Percentiles rank a stretch among this genome's conserved stretches.
Evolutionary conservation across 2,329 filamentous ascomycete genomes (phyloP).

Genomic region (Colletotrichum somersetense): DNA sequence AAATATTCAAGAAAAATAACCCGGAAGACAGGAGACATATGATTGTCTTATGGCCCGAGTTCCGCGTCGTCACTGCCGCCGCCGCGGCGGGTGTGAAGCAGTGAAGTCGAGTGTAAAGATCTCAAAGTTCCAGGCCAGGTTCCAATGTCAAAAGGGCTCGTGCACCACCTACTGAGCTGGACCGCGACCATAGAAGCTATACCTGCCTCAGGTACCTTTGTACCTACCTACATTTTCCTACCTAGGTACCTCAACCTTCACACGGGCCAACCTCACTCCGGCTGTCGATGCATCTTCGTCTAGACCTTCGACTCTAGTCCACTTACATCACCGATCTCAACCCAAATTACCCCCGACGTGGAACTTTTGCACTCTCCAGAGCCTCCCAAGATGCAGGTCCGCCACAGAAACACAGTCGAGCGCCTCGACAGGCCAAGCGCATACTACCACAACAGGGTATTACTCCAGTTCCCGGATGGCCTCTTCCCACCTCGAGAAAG

Average conservation of each 20-base stretch:
- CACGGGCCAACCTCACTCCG: not conserved
- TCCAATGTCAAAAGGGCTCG: not conserved
- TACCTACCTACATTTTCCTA: not conserved
- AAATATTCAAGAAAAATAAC: not conserved
- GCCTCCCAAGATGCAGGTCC: conserved; percentile 57
- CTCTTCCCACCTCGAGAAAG: conserved; percentile 16
- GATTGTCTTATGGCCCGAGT: not conserved
- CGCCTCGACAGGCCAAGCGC: conserved; percentile 94
- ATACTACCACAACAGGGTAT: conserved; percentile 88
- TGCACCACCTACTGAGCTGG: not conserved
- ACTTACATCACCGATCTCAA: conserved; percentile 12
- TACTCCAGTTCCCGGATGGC: conserved; percentile 44
- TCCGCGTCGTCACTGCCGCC: not conserved
- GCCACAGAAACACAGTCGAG: conserved; percentile 80
- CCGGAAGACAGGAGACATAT: not conserved
- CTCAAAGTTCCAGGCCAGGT: not conserved
- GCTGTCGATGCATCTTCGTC: not conserved
- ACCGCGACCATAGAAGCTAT: not conserved
- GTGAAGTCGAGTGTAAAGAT: not conserved
- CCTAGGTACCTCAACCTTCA: not conserved
- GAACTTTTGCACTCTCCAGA: conserved; percentile 31
- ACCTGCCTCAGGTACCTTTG: conserved; percentile 17
- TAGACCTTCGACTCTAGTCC: not conserved
- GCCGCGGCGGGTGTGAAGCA: not conserved
- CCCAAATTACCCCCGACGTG: conserved; percentile 21